Conservation (phyloP, 2,329 filamentous ascomycete species). For the Ascochyta clinopodiicola region DNA sequence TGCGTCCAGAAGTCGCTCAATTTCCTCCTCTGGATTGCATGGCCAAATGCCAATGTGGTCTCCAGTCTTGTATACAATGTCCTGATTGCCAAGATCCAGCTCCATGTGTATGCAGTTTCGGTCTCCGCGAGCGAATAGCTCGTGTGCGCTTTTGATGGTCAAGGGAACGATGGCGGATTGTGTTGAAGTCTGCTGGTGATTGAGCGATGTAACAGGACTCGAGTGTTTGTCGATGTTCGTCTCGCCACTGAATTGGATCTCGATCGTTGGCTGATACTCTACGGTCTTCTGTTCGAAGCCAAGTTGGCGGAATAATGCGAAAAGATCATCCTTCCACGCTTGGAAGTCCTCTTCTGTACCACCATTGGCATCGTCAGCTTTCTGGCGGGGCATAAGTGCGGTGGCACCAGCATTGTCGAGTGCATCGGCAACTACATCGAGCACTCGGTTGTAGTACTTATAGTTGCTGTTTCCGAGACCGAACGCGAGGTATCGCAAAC, state of each 20-base stretch:
- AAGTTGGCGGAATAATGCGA: slow-evolving; percentile 42
- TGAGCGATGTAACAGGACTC: slow-evolving; percentile 30
- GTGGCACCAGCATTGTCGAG: slow-evolving; percentile 45
- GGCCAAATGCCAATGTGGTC: slow-evolving; percentile 54
- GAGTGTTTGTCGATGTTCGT: slow-evolving; percentile 20
- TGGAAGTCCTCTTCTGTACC: slow-evolving; percentile 54
- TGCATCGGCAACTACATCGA: slow-evolving; percentile 44
- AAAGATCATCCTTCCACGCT: slow-evolving; percentile 51
- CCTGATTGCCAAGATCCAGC: slow-evolving; percentile 46
- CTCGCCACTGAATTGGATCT: slow-evolving; percentile 24
- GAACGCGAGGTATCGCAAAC: slow-evolving; percentile 51
- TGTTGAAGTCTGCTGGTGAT: slow-evolving; percentile 37
- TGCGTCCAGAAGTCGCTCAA: slow-evolving; percentile 40
- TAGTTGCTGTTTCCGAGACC: slow-evolving; percentile 57
- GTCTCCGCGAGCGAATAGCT: slow-evolving; percentile 45
- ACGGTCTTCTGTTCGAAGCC: slow-evolving; percentile 43
- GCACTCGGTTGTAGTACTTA: slow-evolving; percentile 55
- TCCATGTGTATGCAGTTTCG: slow-evolving; percentile 53
- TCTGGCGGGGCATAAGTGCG: slow-evolving; percentile 41
- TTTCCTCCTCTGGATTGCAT: slow-evolving; percentile 49
- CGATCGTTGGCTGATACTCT: slow-evolving; percentile 43
- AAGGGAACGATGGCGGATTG: slow-evolving; percentile 44
- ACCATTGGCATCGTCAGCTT: slow-evolving; percentile 52
- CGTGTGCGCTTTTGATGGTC: slow-evolving; percentile 38
- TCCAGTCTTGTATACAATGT: slow-evolving; percentile 53